Evolutionary conservation across 306 rosid genomes (phyloP), one percentile per base, ranked within the genome.

Genomic region (Alnus glutinosa): DNA sequence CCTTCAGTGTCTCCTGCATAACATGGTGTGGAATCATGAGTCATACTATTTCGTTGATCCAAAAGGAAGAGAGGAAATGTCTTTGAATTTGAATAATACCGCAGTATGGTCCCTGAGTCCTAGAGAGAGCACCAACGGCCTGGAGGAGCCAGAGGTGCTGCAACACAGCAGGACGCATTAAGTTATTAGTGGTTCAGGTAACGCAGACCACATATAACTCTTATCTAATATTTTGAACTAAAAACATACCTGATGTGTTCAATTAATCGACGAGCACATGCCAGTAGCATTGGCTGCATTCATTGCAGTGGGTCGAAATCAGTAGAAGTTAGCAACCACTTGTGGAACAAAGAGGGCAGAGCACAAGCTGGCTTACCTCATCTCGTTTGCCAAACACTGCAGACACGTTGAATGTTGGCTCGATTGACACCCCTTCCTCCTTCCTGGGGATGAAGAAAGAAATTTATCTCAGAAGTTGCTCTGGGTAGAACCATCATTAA

Each of bases 341-440:
- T 69, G n/a, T 23, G 63, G 51, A 28, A 62, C 67, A 7, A 23
- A 77, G 37, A 75, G 10, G 61, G 28, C 8, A 63, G 18, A 36
- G 18, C 52, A 72, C 28, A 49, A n/a, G 66, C 77, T 50, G 62
- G 30, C 85, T 83, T 81, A 93, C 99, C 92, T 95, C 99, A 52
- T 95, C 94, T 67, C 99, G 85, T 88, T 95, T 95, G 66, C 99
- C 99, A 79, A 93, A 93, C 77, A 95, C 76, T 48, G 92, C 87
- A 55, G 99, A 93, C 64, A 95, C 97, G 0, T 84, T 87, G 89
- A 89, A 94, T 4, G 97, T 95, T 71, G 98, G 92, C 74, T 87
- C 84, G 23, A 85, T 86, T 72, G 96, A 77, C 82, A 89, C 85
- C 79, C 95, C 98, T 87, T 92, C 98, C 82, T 92, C 97, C 83